phyloP scores from a whole-genome alignment of 768 basidiomycete species.

The Boletus huronensis region DNA sequence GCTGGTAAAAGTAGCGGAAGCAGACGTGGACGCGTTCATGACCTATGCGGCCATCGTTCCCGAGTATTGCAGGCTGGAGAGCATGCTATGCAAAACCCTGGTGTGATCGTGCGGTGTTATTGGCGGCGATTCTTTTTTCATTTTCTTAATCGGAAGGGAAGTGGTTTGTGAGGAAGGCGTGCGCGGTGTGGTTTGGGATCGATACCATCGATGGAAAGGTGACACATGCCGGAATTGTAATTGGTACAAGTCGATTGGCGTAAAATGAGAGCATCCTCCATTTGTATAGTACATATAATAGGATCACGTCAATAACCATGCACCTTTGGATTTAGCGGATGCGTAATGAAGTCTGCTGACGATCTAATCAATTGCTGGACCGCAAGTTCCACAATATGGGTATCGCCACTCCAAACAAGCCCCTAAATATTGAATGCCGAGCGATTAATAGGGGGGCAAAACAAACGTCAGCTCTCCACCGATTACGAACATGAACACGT shows the following conservation, averaged over 20 bases:
- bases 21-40: constrained; percentile 82
- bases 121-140: neutral
- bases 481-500: neutral
- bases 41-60: constrained; percentile 83
- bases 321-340: constrained; percentile 1
- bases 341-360: too few relatives aligned
- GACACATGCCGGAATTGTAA: neutral
- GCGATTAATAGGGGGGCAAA: too few relatives aligned
- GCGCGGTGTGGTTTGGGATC: neutral
- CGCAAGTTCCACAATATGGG: too few relatives aligned
- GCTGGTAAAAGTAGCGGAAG: constrained; percentile 76
- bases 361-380: too few relatives aligned
- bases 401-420: too few relatives aligned
- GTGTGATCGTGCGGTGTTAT: constrained; percentile 30
- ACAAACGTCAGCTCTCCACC: neutral
- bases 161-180: neutral
- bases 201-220: neutral
- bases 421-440: too few relatives aligned
- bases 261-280: constrained; percentile 3
- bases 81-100: constrained; percentile 66
- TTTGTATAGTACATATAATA: constrained; percentile 15
- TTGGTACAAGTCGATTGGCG: neutral
- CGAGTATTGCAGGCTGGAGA: constrained; percentile 77
- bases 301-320: constrained; percentile 13
- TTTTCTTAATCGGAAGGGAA: neutral